Evolutionary conservation across 306 rosid genomes (phyloP).

Genomic region (Carpinus fangiana): DNA sequence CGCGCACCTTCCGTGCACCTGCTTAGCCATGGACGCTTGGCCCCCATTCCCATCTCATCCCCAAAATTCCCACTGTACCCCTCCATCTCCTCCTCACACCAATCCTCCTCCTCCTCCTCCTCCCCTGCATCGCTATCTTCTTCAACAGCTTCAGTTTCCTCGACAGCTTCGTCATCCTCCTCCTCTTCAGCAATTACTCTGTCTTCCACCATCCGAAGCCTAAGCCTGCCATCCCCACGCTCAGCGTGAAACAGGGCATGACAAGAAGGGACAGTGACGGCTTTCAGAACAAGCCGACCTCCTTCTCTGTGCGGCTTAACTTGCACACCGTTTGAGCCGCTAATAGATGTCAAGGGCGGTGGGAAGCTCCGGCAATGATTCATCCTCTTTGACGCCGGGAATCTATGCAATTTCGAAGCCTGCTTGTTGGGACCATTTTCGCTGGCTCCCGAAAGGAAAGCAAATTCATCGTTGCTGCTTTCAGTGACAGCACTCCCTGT

Average conservation of each 20-base stretch:
- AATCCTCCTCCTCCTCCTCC: neutral
- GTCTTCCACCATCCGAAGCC: slow-evolving; percentile 34
- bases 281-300: slow-evolving; percentile 75
- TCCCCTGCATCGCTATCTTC: slow-evolving; percentile 1
- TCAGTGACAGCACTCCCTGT: slow-evolving; percentile 61
- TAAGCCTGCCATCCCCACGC: slow-evolving; percentile 65
- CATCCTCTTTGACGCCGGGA: slow-evolving; percentile 16
- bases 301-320: slow-evolving; percentile 67
- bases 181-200: slow-evolving; percentile 21
- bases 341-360: slow-evolving; percentile 63
- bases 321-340: slow-evolving; percentile 45
- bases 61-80: slow-evolving; percentile 38
- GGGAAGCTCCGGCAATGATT: slow-evolving; percentile 48
- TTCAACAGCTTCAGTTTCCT: slow-evolving; percentile 1
- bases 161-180: slow-evolving; percentile 2
- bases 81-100: slow-evolving; percentile 38
- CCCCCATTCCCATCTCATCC: slow-evolving; percentile 38
- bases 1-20: slow-evolving; percentile 68
- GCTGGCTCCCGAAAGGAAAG: slow-evolving; percentile 28
- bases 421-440: neutral
- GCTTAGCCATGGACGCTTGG: slow-evolving; percentile 42
- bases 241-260: slow-evolving; percentile 48
- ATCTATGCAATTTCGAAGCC: neutral
- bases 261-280: slow-evolving; percentile 36
- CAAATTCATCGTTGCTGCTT: slow-evolving; percentile 31